phyloP scores from a whole-genome alignment of 306 rosid genomes.

The Pueraria montana region DNA sequence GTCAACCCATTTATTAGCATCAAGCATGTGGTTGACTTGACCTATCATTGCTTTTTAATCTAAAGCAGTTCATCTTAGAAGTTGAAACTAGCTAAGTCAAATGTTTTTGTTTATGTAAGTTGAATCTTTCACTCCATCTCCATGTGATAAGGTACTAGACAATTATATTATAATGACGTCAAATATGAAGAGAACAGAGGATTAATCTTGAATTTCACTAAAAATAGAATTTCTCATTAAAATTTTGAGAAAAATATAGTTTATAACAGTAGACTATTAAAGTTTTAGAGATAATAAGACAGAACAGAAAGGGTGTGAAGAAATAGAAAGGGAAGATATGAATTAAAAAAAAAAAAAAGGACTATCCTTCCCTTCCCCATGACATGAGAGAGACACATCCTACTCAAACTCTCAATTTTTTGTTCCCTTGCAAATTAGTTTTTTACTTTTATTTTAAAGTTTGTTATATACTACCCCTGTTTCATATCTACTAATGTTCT shows the following conservation, averaged over 20 bases:
- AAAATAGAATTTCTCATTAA: no score
- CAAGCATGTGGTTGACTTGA: slow-evolving; percentile 39
- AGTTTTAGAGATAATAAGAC: neutral
- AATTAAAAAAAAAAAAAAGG: no score
- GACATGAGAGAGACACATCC: no score
- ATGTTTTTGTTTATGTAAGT: neutral
- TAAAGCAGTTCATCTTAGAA: neutral
- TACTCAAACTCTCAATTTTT: neutral
- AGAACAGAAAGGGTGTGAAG: neutral
- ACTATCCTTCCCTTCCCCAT: no score
- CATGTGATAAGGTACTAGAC: neutral
- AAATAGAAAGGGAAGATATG: neutral
- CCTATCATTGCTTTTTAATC: neutral
- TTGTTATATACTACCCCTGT: neutral
- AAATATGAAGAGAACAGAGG: neutral
- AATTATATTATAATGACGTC: neutral
- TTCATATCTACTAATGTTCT: neutral
- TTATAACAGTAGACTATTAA: neutral
- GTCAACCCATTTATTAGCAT: slow-evolving; percentile 30
- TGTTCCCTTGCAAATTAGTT: neutral
- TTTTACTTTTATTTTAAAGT: neutral
- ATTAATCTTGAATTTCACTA: neutral
- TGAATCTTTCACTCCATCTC: neutral
- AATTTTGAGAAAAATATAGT: neutral
- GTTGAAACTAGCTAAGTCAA: slow-evolving; percentile 2